Conservation (phyloP, 106 monocot genomes). For the Platanthera guangdongensis region DNA sequence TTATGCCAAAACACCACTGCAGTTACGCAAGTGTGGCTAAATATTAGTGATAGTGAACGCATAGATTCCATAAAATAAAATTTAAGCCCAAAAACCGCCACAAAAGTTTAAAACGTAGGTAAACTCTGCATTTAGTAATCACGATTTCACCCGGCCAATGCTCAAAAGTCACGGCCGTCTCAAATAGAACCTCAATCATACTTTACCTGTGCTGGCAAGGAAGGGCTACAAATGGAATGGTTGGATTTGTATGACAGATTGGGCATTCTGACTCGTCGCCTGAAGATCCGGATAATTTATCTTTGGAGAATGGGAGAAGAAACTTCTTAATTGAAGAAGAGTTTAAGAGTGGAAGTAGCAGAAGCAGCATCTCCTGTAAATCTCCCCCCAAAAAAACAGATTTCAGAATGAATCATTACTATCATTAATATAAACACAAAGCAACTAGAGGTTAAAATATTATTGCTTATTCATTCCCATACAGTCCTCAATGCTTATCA, state of each 20-base stretch:
- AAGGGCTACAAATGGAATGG: slow-evolving; percentile 77
- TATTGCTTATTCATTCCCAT: not conserved
- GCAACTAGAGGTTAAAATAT: not conserved
- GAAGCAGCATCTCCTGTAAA: slow-evolving; percentile 91
- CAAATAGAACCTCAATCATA: not conserved
- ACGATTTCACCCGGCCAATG: too few species aligned
- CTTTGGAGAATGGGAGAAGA: slow-evolving; percentile 80
- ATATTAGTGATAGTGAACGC: too few species aligned
- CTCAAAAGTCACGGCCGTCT: not conserved
- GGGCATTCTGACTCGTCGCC: slow-evolving; percentile 62
- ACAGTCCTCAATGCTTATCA: not conserved
- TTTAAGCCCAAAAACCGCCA: too few species aligned
- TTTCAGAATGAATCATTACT: not conserved
- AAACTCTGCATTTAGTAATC: too few species aligned
- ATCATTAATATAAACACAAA: not conserved
- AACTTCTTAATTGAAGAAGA: slow-evolving; percentile 75
- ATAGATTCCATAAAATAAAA: too few species aligned
- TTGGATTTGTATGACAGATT: slow-evolving; percentile 73
- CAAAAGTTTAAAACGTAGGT: too few species aligned
- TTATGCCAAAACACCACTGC: too few species aligned
- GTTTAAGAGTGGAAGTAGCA: slow-evolving; percentile 94
- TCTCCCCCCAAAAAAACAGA: slow-evolving; percentile 1
- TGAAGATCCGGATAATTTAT: slow-evolving; percentile 54
- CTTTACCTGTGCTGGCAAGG: slow-evolving; percentile 91
- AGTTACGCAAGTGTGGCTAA: too few species aligned